Evolutionary conservation across 208 protist genomes (phyloP).

Genomic region (Porcisia hertigi): DNA sequence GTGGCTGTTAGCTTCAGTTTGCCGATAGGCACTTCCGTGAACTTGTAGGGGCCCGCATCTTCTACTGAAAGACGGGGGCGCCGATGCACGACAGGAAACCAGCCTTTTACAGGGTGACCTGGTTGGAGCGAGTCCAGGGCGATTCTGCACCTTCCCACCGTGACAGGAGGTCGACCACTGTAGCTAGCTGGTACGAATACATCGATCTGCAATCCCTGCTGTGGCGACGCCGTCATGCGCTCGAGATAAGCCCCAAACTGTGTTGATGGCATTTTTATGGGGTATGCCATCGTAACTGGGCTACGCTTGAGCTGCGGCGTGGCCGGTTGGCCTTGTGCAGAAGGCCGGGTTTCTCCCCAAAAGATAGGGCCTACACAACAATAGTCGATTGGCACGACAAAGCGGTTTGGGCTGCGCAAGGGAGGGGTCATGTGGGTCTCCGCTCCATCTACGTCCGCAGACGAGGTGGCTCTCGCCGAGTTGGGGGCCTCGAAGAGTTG

Average conservation of each 20-base stretch:
- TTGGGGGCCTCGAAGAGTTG: slow-evolving; percentile 30
- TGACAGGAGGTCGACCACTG: slow-evolving; percentile 61
- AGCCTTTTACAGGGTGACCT: slow-evolving; percentile 52
- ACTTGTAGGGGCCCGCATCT: background rate
- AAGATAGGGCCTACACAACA: slow-evolving; percentile 80
- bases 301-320: slow-evolving; percentile 63
- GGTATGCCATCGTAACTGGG: slow-evolving; percentile 62
- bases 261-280: slow-evolving; percentile 61
- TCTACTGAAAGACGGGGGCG: slow-evolving; percentile 9
- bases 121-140: slow-evolving; percentile 47
- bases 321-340: slow-evolving; percentile 55
- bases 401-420: slow-evolving; percentile 42
- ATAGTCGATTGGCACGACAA: slow-evolving; percentile 77
- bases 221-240: slow-evolving; percentile 57
- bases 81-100: slow-evolving; percentile 70
- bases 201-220: slow-evolving; percentile 67
- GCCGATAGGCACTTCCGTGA: slow-evolving; percentile 33
- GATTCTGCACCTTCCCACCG: slow-evolving; percentile 67
- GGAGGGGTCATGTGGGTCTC: background rate
- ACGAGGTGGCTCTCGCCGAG: background rate
- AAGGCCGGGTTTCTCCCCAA: slow-evolving; percentile 73
- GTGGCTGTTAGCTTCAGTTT: slow-evolving; percentile 61
- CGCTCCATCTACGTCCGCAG: background rate
- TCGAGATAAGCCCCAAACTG: slow-evolving; percentile 66
- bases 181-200: slow-evolving; percentile 86